These are phyloP conservation scores for Cornus controversa DNA, from an alignment of 148 eudicot species.

Conservation along the genomic window DNA sequence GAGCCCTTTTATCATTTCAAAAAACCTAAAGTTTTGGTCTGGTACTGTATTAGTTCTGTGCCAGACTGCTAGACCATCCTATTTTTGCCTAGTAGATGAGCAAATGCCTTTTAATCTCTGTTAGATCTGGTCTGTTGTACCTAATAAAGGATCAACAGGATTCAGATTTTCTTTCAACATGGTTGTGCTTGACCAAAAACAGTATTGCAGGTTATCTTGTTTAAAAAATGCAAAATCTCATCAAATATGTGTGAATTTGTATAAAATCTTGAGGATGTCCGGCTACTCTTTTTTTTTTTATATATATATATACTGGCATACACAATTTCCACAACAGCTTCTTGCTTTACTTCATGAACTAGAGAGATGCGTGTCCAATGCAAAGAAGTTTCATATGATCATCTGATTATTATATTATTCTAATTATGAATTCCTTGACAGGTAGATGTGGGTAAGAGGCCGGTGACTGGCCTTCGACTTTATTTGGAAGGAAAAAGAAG, in stretches of 20 bases:
- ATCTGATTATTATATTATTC: neutral
- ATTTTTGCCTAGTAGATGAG: too few relatives aligned
- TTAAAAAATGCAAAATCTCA: neutral
- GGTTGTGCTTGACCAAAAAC: neutral
- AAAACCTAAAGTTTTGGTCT: too few relatives aligned
- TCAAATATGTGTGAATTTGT: neutral
- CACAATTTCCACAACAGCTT: neutral
- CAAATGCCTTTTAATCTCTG: too few relatives aligned
- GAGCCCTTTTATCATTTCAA: too few relatives aligned
- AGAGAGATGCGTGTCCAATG: neutral
- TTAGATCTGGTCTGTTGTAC: too few relatives aligned
- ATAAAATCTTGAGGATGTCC: neutral
- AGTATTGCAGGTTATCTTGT: neutral
- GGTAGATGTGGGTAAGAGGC: conserved; percentile 49
- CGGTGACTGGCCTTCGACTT: conserved; percentile 56
- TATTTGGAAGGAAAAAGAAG: conserved; percentile 54
- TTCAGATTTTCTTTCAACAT: too few relatives aligned
- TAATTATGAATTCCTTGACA: conserved; percentile 12
- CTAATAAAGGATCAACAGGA: too few relatives aligned
- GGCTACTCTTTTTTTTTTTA: too few relatives aligned
- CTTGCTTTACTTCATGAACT: neutral
- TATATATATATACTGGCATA: too few relatives aligned
- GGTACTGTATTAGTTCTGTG: too few relatives aligned
- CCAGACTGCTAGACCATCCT: too few relatives aligned
- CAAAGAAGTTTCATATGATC: too few relatives aligned